phyloP scores from a whole-genome alignment of 768 basidiomycete species.

The Calvatia gigantea region DNA sequence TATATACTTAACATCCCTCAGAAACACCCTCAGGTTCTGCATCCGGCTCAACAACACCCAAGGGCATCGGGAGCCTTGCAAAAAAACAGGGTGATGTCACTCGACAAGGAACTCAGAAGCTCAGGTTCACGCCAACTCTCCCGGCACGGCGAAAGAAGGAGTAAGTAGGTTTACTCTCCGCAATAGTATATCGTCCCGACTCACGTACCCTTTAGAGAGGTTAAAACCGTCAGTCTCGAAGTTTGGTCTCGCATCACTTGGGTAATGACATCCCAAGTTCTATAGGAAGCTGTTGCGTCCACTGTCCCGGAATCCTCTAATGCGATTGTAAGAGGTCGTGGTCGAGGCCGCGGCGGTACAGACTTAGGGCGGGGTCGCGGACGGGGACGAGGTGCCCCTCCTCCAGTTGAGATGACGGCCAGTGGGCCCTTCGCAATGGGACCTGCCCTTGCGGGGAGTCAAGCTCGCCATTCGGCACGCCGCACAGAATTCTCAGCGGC shows the following conservation, averaged over 20 bases:
- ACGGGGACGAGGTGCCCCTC: slow-evolving; percentile 49
- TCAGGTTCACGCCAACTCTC: slow-evolving; percentile 78
- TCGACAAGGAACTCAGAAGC: slow-evolving; percentile 67
- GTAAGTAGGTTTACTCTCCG: slow-evolving; percentile 40
- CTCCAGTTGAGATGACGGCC: slow-evolving; percentile 72
- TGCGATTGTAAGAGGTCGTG: slow-evolving; percentile 43
- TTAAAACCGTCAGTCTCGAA: slow-evolving; percentile 51
- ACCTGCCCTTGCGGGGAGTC: slow-evolving; percentile 63
- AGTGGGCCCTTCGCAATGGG: slow-evolving; percentile 89
- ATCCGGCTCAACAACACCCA: slow-evolving; percentile 29
- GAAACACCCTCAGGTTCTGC: slow-evolving; percentile 31
- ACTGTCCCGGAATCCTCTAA: slow-evolving; percentile 26
- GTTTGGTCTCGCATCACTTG: background rate
- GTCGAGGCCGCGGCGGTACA: slow-evolving; percentile 37
- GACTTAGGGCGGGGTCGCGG: slow-evolving; percentile 37
- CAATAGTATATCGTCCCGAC: slow-evolving; percentile 1
- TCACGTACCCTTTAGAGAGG: slow-evolving; percentile 41
- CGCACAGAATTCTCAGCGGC: slow-evolving; percentile 56
- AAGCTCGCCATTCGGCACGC: slow-evolving; percentile 41
- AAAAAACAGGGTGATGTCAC: slow-evolving; percentile 73
- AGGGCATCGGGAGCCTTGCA: slow-evolving; percentile 74
- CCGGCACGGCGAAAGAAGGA: slow-evolving; percentile 78
- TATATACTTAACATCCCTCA: slow-evolving; percentile 15
- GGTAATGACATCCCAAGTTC: background rate
- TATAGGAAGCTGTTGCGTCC: slow-evolving; percentile 45